Evolutionary conservation across 2,329 filamentous ascomycete genomes (phyloP).

Genomic region (Alternaria gaisen): DNA sequence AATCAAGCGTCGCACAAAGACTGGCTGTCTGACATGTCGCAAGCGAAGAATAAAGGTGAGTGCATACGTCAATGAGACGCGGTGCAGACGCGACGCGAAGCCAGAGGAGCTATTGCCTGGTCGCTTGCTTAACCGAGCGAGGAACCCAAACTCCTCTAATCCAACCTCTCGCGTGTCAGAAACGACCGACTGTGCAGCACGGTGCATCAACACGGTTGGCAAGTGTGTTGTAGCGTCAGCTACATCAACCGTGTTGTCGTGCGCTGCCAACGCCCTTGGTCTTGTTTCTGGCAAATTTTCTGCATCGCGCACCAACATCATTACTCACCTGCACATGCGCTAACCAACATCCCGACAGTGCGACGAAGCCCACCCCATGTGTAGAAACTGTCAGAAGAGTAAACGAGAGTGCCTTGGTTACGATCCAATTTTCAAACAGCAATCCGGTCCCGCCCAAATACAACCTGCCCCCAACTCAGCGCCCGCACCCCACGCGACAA

Average conservation of each 20-base stretch:
- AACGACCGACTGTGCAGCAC: not conserved
- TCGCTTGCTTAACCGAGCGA: conserved; percentile 48
- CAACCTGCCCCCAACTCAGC: conserved; percentile 71
- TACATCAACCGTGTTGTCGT: not conserved
- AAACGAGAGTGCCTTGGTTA: conserved; percentile 88
- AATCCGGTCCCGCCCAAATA: conserved; percentile 73
- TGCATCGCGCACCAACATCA: conserved; percentile 10
- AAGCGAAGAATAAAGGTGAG: conserved; percentile 75
- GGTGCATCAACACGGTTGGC: not conserved
- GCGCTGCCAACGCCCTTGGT: not conserved
- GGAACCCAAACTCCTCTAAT: conserved; percentile 39
- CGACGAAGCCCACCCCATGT: conserved; percentile 93
- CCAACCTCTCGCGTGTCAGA: conserved; percentile 12
- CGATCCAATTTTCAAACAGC: conserved; percentile 85
- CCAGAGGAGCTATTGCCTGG: conserved; percentile 26
- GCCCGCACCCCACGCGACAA: conserved; percentile 45
- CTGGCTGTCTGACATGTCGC: conserved; percentile 68
- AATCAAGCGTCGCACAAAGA: conserved; percentile 79
- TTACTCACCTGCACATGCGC: conserved; percentile 25
- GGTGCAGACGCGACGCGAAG: conserved; percentile 40
- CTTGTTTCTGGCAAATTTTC: conserved; percentile 6
- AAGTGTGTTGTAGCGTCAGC: not conserved
- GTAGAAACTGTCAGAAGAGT: conserved; percentile 88
- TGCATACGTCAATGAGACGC: conserved; percentile 37
- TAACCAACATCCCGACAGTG: conserved; percentile 68